Evolutionary conservation across 495 filamentous ascomycete genomes (phyloP), one percentile per base, ranked within the genome.

Genomic region (Penicillium egyptiacum): DNA sequence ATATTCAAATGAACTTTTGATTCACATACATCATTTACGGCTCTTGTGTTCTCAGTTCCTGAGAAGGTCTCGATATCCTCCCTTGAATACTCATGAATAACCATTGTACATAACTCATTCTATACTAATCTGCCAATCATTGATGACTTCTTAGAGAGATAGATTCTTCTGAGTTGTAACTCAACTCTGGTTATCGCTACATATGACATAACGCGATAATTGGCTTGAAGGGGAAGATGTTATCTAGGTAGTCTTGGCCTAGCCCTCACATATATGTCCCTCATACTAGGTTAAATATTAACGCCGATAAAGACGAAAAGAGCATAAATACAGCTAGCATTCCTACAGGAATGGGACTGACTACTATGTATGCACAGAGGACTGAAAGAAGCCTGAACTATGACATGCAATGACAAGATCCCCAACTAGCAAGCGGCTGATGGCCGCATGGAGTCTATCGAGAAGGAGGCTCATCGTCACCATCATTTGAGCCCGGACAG

Each of bases 401-500:
- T 16, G 14, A n/a, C 35, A n/a, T n/a, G 16, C 35, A 39, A 39
- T n/a, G 16, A 39, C 16, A n/a, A 39, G 5, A 39, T n/a, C 35
- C 6, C 14, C 16, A 37, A 37, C 14, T 37, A 37, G 5, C 35
- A 39, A 8, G 35, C 6, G 3, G 35, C 35, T 8, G 35, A 17
- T 5, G 35, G 16, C 16, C 6, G 11, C 20, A 22, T 44, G 23
- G 43, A 6, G 16, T 28, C 28, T 8, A 49, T 20, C 28, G 20
- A 10, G 11, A 37, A 26, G 43, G 0, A 8, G 43, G 11, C 19
- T 35, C 19, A 50, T 43, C 5, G 19, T 44, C 25, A 31, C 22
- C 50, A 12, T 28, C 26, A 52, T n/a, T 14, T n/a, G 26, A 3
- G 6, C 45, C 48, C 25, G 61, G 53, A n/a, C 66, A 69, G 16